phyloP scores from a whole-genome alignment of 345 rosid genomes.

The Sonneratia caseolaris region DNA sequence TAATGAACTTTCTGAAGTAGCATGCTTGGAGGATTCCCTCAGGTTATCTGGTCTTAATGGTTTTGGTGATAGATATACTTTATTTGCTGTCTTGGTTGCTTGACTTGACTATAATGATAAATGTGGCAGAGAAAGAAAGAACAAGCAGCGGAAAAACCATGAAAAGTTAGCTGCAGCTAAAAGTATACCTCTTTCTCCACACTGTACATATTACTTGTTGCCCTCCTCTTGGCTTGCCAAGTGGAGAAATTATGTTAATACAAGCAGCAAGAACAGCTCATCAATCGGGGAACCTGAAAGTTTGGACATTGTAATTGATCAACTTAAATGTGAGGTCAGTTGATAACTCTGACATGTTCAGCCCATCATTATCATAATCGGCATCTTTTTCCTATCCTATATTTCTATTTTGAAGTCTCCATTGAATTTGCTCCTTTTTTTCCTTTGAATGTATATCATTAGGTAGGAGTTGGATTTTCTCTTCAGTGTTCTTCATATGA shows the following conservation, averaged over 20 bases:
- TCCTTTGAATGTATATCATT: neutral
- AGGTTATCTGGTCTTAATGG: conserved; percentile 42
- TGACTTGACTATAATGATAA: conserved; percentile 16
- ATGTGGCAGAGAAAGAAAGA: conserved; percentile 63
- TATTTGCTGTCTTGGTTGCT: conserved; percentile 9
- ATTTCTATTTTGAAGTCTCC: neutral
- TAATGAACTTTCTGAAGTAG: conserved; percentile 77
- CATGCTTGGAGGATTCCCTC: conserved; percentile 68
- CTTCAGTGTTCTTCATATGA: too few relatives aligned
- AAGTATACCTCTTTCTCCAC: conserved; percentile 41
- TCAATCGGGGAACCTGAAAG: conserved; percentile 56
- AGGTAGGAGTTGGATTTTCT: neutral
- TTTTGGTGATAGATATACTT: conserved; percentile 5
- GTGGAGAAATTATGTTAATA: conserved; percentile 75
- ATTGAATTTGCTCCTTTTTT: neutral
- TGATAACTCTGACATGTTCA: neutral
- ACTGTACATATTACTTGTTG: conserved; percentile 59
- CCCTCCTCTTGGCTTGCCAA: conserved; percentile 73
- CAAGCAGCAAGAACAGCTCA: conserved; percentile 58
- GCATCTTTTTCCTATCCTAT: neutral
- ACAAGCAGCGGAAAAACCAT: conserved; percentile 78
- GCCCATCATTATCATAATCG: neutral
- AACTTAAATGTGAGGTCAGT: conserved; percentile 72
- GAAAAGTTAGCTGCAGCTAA: conserved; percentile 73
- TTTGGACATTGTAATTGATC: conserved; percentile 47